These are phyloP conservation scores for Raphanus raphanistrum DNA, from an alignment of 345 rosid species.

Conservation along the genomic window DNA sequence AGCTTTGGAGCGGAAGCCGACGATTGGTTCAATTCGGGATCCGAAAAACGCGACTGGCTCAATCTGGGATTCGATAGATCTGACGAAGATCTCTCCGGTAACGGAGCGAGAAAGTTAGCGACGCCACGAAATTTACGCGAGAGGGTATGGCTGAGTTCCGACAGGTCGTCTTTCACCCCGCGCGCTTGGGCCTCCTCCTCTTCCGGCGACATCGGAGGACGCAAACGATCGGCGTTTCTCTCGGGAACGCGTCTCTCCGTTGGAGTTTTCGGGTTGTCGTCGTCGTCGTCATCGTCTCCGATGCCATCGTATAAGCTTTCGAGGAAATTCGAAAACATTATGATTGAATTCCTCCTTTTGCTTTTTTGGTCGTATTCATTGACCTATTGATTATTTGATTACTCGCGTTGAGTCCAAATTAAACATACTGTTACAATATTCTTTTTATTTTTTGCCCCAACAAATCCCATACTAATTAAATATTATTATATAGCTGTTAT, in stretches of 20 bases:
- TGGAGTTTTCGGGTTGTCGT: slow-evolving; percentile 7
- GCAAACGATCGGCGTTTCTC: slow-evolving; percentile 12
- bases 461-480: slow-evolving; percentile 20
- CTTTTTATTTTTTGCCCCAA: slow-evolving; percentile 1
- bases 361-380: slow-evolving; percentile 10
- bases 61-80: slow-evolving; percentile 29
- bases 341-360: slow-evolving; percentile 14
- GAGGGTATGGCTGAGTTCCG: slow-evolving; percentile 75
- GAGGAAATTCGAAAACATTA: slow-evolving; percentile 39
- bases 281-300: slow-evolving; percentile 32
- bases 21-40: slow-evolving; percentile 30
- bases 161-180: slow-evolving; percentile 82
- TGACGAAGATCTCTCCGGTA: slow-evolving; percentile 43
- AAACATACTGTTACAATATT: neutral
- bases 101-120: slow-evolving; percentile 90
- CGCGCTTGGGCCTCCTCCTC: slow-evolving; percentile 46
- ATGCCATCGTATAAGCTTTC: slow-evolving; percentile 39
- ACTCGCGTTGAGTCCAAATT: slow-evolving; percentile 15
- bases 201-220: slow-evolving; percentile 26
- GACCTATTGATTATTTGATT: slow-evolving; percentile 8
- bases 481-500: neutral
- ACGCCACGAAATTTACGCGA: slow-evolving; percentile 85
- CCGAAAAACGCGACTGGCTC: slow-evolving; percentile 26
- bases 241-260: neutral
- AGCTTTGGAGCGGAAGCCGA: slow-evolving; percentile 36